Base-by-base conservation (phyloP, 139 green algal species). In the Axilococcus clingmanii region DNA sequence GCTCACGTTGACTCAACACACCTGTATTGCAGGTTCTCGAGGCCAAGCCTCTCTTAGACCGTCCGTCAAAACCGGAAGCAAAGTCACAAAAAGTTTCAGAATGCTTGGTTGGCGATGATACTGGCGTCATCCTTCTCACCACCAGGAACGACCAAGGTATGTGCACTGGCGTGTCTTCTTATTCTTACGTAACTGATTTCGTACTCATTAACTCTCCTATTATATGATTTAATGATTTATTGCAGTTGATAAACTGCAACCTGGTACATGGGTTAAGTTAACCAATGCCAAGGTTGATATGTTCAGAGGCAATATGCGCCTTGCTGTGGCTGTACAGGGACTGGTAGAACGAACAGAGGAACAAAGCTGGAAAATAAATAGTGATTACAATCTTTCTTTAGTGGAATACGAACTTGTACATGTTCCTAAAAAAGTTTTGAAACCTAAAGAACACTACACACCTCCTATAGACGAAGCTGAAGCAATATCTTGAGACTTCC, bases 241-340 rank as follows among this genome's bases (percentile, higher is more conserved):
- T 52, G 68, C 74, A 93, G 87, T 90, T n/a, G 87, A 95, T 17
- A 34, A 85, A 12, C 57, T 77, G 3, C 49, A 73, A 27, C 44
- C 61, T 6, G 88, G 80, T 24, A 57, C 60, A 0, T 86, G 72
- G 35, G 20, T 95, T 3, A 75, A 55, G 1, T 62, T 96, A 33
- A 59, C 65, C 27, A 88, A 91, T 56, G 87, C 88, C 11, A 90
- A 90, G 57, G 74, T 95, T 8, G 88, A 96, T 46, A 94, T 96
- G 78, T 91, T 76, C 50, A 76, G 75, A 11, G 82, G 84, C 6
- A 87, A 74, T 16, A 94, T 96, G 86, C 72, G 88, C 11, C 61
- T 96, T 17, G 74, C 58, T 7, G 78, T 96, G 8, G 73, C 91
- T 49, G 49, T 55, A 16, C 22, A 4, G 2, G 41, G 42, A 2